Evolutionary conservation across 2,329 filamentous ascomycete species (phyloP).

Genomic region (Diaporthe aspalathi): DNA sequence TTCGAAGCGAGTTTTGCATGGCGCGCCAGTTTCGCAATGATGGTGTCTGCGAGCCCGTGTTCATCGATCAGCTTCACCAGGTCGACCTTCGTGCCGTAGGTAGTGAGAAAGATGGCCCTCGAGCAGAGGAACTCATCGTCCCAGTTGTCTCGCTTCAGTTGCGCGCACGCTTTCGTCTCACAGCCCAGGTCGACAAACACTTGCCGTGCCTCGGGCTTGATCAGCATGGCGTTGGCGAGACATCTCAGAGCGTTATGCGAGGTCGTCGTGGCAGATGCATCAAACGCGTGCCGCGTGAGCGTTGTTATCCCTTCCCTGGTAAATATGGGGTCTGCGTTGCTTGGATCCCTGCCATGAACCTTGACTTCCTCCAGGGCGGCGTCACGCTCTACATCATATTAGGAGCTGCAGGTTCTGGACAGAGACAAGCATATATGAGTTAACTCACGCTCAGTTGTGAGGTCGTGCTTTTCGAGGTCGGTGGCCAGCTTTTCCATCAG

Average conservation of each 20-base stretch:
- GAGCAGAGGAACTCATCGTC: conserved; percentile 90
- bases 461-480: conserved; percentile 70
- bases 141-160: conserved; percentile 76
- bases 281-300: conserved; percentile 79
- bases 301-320: conserved; percentile 83
- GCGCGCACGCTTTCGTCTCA: conserved; percentile 74
- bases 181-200: conserved; percentile 78
- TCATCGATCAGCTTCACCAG: conserved; percentile 74
- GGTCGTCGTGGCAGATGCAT: conserved; percentile 69
- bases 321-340: conserved; percentile 84
- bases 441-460: conserved; percentile 70
- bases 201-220: conserved; percentile 76
- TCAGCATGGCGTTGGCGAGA: conserved; percentile 84
- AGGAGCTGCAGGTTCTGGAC: conserved; percentile 33
- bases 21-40: conserved; percentile 76
- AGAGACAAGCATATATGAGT: background rate
- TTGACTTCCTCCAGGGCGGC: conserved; percentile 77
- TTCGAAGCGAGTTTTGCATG: conserved; percentile 66
- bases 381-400: conserved; percentile 66
- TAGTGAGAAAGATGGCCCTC: conserved; percentile 83
- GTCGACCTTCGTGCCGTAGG: conserved; percentile 79
- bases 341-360: conserved; percentile 78
- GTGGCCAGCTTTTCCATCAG: conserved; percentile 71
- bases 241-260: conserved; percentile 83
- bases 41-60: conserved; percentile 73